Evolutionary conservation across 2,329 filamentous ascomycete genomes (phyloP).

Genomic region (Dothiorella sarmentorum): DNA sequence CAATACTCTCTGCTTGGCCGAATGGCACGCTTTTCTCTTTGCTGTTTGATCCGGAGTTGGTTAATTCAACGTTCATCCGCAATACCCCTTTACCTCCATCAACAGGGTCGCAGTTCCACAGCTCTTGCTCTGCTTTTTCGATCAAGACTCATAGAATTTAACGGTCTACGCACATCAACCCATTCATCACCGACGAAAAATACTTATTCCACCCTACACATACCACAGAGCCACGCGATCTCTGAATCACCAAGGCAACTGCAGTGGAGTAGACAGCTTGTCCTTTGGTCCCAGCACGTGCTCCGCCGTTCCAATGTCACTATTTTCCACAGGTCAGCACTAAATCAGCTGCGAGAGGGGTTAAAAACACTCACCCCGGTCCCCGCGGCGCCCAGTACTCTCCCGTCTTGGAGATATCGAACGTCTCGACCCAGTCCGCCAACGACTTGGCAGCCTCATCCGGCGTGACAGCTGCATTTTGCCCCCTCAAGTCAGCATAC

Average conservation of each 20-base stretch:
- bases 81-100: no score
- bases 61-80: no score
- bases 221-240: no score
- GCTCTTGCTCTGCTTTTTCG: no score
- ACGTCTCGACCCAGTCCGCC: slow-evolving; percentile 56
- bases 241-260: slow-evolving; percentile 66
- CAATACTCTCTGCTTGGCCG: not conserved
- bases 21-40: not conserved
- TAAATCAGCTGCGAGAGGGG: slow-evolving; percentile 5
- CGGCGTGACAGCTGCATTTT: slow-evolving; percentile 62
- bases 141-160: no score
- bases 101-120: no score
- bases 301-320: slow-evolving; percentile 68
- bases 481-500: no score
- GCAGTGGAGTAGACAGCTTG: slow-evolving; percentile 58
- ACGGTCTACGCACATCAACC: no score
- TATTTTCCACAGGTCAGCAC: slow-evolving; percentile 29
- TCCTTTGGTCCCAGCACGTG: slow-evolving; percentile 56
- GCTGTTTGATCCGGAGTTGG: no score
- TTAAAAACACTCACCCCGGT: slow-evolving; percentile 50
- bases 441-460: slow-evolving; percentile 64
- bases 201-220: no score
- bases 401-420: slow-evolving; percentile 64
- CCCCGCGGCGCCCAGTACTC: slow-evolving; percentile 72
- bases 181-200: no score